These are phyloP conservation scores for Verbascum thapsus DNA, from an alignment of 257 asterid species.

Conservation along the genomic window DNA sequence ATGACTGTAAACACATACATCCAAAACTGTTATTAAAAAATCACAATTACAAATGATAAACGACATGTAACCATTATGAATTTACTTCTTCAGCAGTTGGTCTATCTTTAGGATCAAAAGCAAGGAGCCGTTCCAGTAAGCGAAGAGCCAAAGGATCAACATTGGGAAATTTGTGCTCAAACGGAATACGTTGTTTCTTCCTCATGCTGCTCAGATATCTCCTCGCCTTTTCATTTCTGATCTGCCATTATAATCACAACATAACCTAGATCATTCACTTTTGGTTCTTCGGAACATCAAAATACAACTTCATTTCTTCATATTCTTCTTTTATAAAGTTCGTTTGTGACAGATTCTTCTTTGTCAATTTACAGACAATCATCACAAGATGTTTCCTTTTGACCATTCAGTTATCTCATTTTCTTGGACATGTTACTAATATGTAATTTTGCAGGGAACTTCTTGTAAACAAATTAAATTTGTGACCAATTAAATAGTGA, in stretches of 20 bases:
- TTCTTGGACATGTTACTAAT: too few species aligned
- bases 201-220: conserved; percentile 89
- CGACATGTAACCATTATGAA: conserved; percentile 4
- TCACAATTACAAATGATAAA: conserved; percentile 12
- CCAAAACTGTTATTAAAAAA: conserved; percentile 15
- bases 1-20: conserved; percentile 53
- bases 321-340: too few species aligned
- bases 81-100: conserved; percentile 91
- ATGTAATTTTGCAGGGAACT: too few species aligned
- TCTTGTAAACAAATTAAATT: too few species aligned
- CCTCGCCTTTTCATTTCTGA: conserved; percentile 98
- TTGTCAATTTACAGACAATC: too few species aligned
- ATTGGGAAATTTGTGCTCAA: conserved; percentile 69
- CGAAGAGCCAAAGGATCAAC: conserved; percentile 81
- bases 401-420: too few species aligned
- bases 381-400: too few species aligned
- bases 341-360: too few species aligned
- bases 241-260: conserved; percentile 61
- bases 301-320: too few species aligned
- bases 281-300: neutral
- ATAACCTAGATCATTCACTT: neutral
- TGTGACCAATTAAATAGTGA: too few species aligned
- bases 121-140: conserved; percentile 74
- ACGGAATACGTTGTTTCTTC: conserved; percentile 77
- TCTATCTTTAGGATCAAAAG: conserved; percentile 94